Conservation (phyloP, 2,329 filamentous ascomycete species). For the Pyricularia sp. region DNA sequence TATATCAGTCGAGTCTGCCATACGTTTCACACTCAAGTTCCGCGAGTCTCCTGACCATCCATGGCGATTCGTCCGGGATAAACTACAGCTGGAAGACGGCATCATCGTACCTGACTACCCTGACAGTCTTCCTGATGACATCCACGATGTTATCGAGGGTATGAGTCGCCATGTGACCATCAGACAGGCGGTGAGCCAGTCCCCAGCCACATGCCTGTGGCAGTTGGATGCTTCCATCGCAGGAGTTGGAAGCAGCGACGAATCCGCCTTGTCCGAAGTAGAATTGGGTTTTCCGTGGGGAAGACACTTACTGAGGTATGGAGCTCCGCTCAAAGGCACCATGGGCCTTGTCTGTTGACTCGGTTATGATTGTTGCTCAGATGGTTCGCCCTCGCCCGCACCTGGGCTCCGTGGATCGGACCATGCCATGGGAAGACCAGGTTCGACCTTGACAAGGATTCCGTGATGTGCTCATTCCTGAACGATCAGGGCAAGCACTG, state of each 20-base stretch:
- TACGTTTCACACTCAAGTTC: slow-evolving; percentile 62
- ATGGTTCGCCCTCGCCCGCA: slow-evolving; percentile 71
- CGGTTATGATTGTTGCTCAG: slow-evolving; percentile 20
- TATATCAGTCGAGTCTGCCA: slow-evolving; percentile 31
- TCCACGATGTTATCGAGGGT: slow-evolving; percentile 43
- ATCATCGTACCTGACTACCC: slow-evolving; percentile 29
- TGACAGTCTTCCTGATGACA: slow-evolving; percentile 20
- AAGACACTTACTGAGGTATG: slow-evolving; percentile 34
- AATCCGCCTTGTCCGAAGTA: slow-evolving; percentile 43
- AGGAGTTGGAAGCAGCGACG: slow-evolving; percentile 40
- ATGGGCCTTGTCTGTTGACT: slow-evolving; percentile 7
- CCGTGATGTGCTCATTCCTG: slow-evolving; percentile 65
- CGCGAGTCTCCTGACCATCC: slow-evolving; percentile 33
- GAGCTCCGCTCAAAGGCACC: not conserved
- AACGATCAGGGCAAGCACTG: slow-evolving; percentile 58
- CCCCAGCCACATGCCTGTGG: slow-evolving; percentile 58
- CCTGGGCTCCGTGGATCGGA: slow-evolving; percentile 75
- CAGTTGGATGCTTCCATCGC: slow-evolving; percentile 44
- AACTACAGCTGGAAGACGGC: slow-evolving; percentile 50
- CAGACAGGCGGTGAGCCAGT: slow-evolving; percentile 46
- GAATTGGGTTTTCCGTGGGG: slow-evolving; percentile 51
- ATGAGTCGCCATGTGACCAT: slow-evolving; percentile 44
- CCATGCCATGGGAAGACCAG: slow-evolving; percentile 65
- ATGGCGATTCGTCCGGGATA: slow-evolving; percentile 62
- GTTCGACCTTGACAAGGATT: slow-evolving; percentile 64